A percentile compares a stretch with the other conserved stretches of the same genome.
These are phyloP conservation scores for Fusarium temperatum DNA, from an alignment of 2,329 filamentous ascomycete species.

Conservation along the genomic window DNA sequence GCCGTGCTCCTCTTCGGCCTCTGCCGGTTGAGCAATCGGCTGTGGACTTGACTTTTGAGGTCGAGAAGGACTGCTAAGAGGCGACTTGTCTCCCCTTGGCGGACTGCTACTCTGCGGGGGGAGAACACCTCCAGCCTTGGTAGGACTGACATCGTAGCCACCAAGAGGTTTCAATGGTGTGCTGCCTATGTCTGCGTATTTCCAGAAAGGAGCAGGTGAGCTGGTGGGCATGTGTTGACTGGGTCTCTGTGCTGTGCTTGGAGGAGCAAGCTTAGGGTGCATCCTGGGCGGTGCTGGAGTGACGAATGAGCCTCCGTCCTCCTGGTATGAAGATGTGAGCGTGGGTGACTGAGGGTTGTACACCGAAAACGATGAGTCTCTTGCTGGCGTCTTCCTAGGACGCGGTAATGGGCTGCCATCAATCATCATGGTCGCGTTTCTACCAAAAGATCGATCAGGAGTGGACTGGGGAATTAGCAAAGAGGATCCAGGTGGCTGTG, in stretches of 20 bases:
- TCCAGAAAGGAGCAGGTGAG: slow-evolving; percentile 89
- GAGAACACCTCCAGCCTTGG: slow-evolving; percentile 55
- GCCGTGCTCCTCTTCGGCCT: slow-evolving; percentile 59
- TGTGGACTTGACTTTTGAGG: slow-evolving; percentile 47
- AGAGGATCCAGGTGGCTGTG: slow-evolving; percentile 60
- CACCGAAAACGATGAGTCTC: slow-evolving; percentile 57
- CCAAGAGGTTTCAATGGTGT: slow-evolving; percentile 68
- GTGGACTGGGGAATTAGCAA: slow-evolving; percentile 64
- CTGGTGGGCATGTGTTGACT: slow-evolving; percentile 88
- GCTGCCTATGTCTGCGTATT: slow-evolving; percentile 79
- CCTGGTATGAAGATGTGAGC: slow-evolving; percentile 70
- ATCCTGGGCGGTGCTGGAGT: slow-evolving; percentile 79
- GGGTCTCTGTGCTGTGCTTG: slow-evolving; percentile 81
- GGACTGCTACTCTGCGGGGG: slow-evolving; percentile 69
- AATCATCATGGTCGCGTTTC: slow-evolving; percentile 53
- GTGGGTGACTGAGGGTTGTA: slow-evolving; percentile 67
- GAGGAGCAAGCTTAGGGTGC: slow-evolving; percentile 78
- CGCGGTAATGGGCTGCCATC: slow-evolving; percentile 71
- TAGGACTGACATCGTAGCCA: slow-evolving; percentile 66
- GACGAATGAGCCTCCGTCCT: slow-evolving; percentile 69
- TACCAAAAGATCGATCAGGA: slow-evolving; percentile 54
- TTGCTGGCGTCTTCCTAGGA: slow-evolving; percentile 57
- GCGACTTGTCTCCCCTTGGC: slow-evolving; percentile 59
- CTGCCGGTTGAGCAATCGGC: slow-evolving; percentile 44
- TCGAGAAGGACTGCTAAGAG: slow-evolving; percentile 61